A percentile compares a stretch with the other conserved stretches of the same genome.
These are phyloP conservation scores for Talaromyces sp. DNA, from an alignment of 2,329 filamentous ascomycete species.

Conservation along the genomic window DNA sequence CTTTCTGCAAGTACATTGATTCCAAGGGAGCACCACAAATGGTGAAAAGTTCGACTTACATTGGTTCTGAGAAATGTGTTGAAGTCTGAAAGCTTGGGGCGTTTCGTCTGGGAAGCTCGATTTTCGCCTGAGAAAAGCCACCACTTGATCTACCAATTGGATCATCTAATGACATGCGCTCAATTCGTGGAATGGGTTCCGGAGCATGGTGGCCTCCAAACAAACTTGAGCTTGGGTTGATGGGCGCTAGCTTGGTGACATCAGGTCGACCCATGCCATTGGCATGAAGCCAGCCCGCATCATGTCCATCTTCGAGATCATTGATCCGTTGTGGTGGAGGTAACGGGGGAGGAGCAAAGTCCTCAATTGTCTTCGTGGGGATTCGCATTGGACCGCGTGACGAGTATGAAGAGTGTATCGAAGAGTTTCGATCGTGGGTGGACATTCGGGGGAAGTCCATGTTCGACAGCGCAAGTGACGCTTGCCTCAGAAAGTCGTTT, in stretches of 20 bases:
- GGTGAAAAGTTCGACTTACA: conserved; percentile 28
- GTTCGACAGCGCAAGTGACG: conserved; percentile 20
- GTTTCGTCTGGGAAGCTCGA: conserved; percentile 32
- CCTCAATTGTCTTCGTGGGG: conserved; percentile 51
- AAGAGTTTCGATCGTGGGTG: conserved; percentile 30
- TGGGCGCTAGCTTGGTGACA: conserved; percentile 47
- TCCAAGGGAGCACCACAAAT: background rate
- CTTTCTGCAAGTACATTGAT: background rate
- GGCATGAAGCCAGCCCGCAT: conserved; percentile 62
- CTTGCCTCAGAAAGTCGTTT: background rate
- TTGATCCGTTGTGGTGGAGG: conserved; percentile 63
- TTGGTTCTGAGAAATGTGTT: conserved; percentile 28
- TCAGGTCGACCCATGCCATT: conserved; percentile 52
- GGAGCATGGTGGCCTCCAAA: conserved; percentile 44
- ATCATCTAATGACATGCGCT: conserved; percentile 38
- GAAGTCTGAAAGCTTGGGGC: conserved; percentile 33
- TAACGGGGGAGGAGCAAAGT: conserved; percentile 58
- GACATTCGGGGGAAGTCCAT: conserved; percentile 46
- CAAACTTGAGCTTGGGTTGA: conserved; percentile 51
- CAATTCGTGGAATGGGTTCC: conserved; percentile 32
- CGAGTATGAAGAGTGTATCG: conserved; percentile 31
- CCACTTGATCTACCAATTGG: conserved; percentile 33
- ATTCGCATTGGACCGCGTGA: conserved; percentile 61
- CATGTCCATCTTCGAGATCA: conserved; percentile 55
- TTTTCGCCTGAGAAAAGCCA: conserved; percentile 23